Evolutionary conservation across 139 green algal genomes (phyloP), one percentile per base, ranked within the genome.

Genomic region (Gonium pectorale): DNA sequence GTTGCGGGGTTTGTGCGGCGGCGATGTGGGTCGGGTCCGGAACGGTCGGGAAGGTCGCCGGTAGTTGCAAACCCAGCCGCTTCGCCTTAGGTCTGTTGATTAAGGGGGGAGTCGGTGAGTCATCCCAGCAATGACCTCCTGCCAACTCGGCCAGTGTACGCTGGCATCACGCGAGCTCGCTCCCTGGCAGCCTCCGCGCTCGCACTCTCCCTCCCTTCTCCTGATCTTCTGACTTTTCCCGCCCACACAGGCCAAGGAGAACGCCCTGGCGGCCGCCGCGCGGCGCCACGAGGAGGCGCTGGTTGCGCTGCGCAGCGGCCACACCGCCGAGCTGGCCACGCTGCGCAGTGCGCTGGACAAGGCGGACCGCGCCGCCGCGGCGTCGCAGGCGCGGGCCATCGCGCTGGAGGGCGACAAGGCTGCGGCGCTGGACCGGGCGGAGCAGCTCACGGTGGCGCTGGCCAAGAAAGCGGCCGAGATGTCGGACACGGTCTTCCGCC

Each of bases 401-500:
- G 40, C 37, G 11, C 37, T 79, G 46, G 71, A 83, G 63, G 49
- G 54, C 2, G 82, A 83, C 49, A 60, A 81, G 49, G 69, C 67
- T 21, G 37, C 33, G 38, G 72, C 88, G 37, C 2, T 13, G 2
- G 44, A n/a, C 29, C 40, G 54, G 17, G 60, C 80, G 68, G 62
- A 73, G 51, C 59, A 87, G 81, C 52, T 93, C 56, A 84, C 88
- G 63, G 68, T 54, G 33, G 87, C 87, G 5, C 56, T 93, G 26
- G 89, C 89, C 84, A 56, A 72, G 67, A 91, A 90, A 71, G 63
- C 87, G 31, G 75, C 69, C 1, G 87, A 93, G 31, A 83, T 89
- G 63, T 68, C 87, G 5, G 87, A 91, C 33, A 87, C 82, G 1
- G 43, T 86, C 26, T 81, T 86, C 44, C 33, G 37, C 22, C 67